Conservation (phyloP, 306 rosid species). For the cucumber (Cucumis sativus) region DNA sequence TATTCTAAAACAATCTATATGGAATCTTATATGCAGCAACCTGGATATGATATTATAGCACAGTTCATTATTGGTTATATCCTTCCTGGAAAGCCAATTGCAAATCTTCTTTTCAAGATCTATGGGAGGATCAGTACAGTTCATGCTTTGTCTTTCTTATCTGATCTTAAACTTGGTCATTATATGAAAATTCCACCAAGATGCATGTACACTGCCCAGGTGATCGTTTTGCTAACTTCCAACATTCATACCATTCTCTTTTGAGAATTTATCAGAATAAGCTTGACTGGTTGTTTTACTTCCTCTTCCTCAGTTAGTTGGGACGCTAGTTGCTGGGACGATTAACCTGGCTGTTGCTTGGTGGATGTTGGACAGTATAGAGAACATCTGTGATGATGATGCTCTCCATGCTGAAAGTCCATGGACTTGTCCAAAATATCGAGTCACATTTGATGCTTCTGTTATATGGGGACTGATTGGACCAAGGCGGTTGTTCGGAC, state of each 20-base stretch:
- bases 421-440: constrained; percentile 95
- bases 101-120: constrained; percentile 85
- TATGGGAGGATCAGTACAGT: constrained; percentile 95
- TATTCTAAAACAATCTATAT: not conserved
- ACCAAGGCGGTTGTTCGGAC: constrained; percentile 75
- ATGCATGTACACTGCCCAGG: constrained; percentile 94
- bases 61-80: constrained; percentile 89
- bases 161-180: constrained; percentile 95
- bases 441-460: constrained; percentile 92
- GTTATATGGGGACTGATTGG: constrained; percentile 97
- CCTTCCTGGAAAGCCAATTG: constrained; percentile 94
- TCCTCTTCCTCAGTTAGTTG: constrained; percentile 53
- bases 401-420: constrained; percentile 60
- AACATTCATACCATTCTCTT: not conserved
- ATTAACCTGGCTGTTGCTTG: constrained; percentile 90
- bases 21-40: constrained; percentile 57
- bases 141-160: constrained; percentile 90
- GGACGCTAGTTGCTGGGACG: constrained; percentile 62
- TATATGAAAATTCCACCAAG: constrained; percentile 99
- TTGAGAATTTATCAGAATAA: not conserved
- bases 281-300: not conserved
- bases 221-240: not conserved
- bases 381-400: constrained; percentile 67
- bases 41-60: constrained; percentile 95
- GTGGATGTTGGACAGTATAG: constrained; percentile 90